These are phyloP conservation scores for Monosporascus ibericus DNA, from an alignment of 2,329 filamentous ascomycete genomes.

Conservation along the genomic window DNA sequence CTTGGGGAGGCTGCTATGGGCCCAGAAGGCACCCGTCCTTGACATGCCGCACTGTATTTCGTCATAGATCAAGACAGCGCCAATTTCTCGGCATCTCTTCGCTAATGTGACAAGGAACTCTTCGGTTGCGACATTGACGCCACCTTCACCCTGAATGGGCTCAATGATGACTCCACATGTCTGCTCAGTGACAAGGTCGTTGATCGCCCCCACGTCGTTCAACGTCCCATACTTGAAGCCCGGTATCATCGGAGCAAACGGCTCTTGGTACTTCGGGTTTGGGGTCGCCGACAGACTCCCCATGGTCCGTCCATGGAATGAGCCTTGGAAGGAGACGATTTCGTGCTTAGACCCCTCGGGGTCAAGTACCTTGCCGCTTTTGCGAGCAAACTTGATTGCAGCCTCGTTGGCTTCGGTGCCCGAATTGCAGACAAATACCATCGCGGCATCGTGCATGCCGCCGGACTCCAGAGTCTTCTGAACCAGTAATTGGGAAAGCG, in stretches of 20 bases:
- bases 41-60: constrained; percentile 95
- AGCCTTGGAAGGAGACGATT: constrained; percentile 83
- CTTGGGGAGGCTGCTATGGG: constrained; percentile 64
- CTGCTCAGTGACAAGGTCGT: constrained; percentile 69
- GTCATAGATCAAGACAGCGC: constrained; percentile 86
- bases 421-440: constrained; percentile 93
- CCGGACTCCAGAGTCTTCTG: constrained; percentile 73
- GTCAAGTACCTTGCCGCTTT: constrained; percentile 73
- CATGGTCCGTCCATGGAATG: constrained; percentile 97
- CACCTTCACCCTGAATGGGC: constrained; percentile 95
- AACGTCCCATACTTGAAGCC: constrained; percentile 83
- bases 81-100: constrained; percentile 75
- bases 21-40: constrained; percentile 86
- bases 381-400: constrained; percentile 93
- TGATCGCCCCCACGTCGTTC: constrained; percentile 72
- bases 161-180: constrained; percentile 95
- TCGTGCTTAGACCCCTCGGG: constrained; percentile 70
- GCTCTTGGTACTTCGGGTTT: constrained; percentile 95
- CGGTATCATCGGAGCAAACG: constrained; percentile 91
- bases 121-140: constrained; percentile 74
- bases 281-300: constrained; percentile 91
- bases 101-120: constrained; percentile 84
- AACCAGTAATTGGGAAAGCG: constrained; percentile 78
- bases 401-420: constrained; percentile 97
- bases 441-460: constrained; percentile 71